phyloP scores from a whole-genome alignment of 179 eudicot genomes.

The Actinidia arguta region DNA sequence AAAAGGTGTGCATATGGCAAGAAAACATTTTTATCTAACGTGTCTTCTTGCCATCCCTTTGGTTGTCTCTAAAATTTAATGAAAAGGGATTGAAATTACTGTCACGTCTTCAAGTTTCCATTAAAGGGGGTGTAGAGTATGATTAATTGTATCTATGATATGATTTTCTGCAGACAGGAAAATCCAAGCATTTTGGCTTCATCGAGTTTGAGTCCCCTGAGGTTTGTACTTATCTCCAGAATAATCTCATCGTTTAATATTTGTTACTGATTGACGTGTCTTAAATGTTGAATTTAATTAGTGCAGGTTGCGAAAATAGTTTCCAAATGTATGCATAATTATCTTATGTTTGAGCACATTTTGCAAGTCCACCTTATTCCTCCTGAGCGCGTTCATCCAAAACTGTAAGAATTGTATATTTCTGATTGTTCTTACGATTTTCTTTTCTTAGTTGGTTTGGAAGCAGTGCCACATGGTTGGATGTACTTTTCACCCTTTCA shows the following conservation, averaged over 20 bases:
- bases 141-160: conserved; percentile 6
- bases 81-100: not conserved
- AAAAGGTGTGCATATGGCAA: not conserved
- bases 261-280: not conserved
- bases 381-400: conserved; percentile 75
- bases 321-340: conserved; percentile 89
- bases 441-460: not conserved
- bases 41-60: not conserved
- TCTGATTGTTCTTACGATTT: not conserved
- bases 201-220: conserved; percentile 87
- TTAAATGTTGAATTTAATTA: not conserved
- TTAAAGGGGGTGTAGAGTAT: not conserved
- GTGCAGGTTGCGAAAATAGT: conserved; percentile 72
- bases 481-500: too few relatives aligned
- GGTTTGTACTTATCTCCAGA: conserved; percentile 44
- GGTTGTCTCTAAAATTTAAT: not conserved
- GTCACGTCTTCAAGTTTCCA: too few relatives aligned
- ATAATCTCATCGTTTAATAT: not conserved
- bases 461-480: not conserved
- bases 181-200: conserved; percentile 92
- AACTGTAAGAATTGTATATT: conserved; percentile 49
- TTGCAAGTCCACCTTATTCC: conserved; percentile 69
- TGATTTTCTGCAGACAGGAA: conserved; percentile 62
- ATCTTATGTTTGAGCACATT: conserved; percentile 75
- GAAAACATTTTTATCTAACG: not conserved